These are phyloP conservation scores for Pseudogymnoascus sp. DNA, from an alignment of 2,329 filamentous ascomycete species.

Conservation along the genomic window DNA sequence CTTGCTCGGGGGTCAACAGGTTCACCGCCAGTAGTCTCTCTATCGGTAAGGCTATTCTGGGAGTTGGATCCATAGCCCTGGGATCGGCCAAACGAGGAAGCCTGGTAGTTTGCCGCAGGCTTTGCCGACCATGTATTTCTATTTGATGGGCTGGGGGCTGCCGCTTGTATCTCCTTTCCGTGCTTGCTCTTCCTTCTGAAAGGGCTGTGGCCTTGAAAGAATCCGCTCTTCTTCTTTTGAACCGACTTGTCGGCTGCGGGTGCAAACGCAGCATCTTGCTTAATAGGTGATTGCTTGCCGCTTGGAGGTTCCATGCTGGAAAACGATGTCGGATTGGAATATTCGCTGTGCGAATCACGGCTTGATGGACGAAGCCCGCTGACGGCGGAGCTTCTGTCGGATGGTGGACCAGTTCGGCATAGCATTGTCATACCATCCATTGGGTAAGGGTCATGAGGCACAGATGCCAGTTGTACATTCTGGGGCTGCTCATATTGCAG, in stretches of 20 bases:
- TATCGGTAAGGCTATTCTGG: conserved; percentile 31
- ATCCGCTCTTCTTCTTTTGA: conserved; percentile 64
- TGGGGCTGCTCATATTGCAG: conserved; percentile 34
- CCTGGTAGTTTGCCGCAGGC: neutral
- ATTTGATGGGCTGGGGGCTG: conserved; percentile 31
- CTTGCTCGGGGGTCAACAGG: conserved; percentile 87
- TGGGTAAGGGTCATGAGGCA: conserved; percentile 90
- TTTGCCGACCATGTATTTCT: conserved; percentile 51
- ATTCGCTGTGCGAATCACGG: conserved; percentile 72
- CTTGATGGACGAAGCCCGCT: conserved; percentile 70
- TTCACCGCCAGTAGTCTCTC: conserved; percentile 61
- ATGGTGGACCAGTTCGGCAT: conserved; percentile 67
- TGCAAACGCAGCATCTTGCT: conserved; percentile 44
- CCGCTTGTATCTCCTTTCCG: conserved; percentile 53
- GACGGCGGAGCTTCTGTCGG: conserved; percentile 58
- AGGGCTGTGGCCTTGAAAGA: conserved; percentile 88
- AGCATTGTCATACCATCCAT: conserved; percentile 97
- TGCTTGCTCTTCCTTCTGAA: conserved; percentile 87
- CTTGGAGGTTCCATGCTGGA: conserved; percentile 76
- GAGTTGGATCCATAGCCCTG: conserved; percentile 35
- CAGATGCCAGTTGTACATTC: conserved; percentile 53
- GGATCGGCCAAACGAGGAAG: conserved; percentile 23
- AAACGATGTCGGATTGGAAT: conserved; percentile 80
- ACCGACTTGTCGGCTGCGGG: conserved; percentile 57
- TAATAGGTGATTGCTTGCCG: conserved; percentile 65